Percentiles rank a stretch among this genome's conserved stretches.
phyloP scores from a whole-genome alignment of 2,329 filamentous ascomycete species.

The Apiospora kogelbergensis region DNA sequence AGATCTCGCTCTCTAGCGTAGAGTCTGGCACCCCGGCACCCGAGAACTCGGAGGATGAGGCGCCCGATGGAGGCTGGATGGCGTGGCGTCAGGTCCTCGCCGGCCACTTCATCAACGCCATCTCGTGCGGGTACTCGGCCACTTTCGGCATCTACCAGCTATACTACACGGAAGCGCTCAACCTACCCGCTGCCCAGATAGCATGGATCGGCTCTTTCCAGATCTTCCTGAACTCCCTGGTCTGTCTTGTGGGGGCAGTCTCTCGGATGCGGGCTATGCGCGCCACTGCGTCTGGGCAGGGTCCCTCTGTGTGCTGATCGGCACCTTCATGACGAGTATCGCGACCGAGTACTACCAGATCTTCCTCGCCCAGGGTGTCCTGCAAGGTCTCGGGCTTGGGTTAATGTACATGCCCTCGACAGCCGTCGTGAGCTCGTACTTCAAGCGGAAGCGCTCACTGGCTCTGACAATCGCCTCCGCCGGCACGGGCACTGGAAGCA shows the following conservation, averaged over 20 bases:
- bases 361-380: conserved; percentile 47
- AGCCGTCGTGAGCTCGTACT: conserved; percentile 58
- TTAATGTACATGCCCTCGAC: conserved; percentile 55
- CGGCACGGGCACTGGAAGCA: conserved; percentile 61
- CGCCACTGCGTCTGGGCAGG: conserved; percentile 28
- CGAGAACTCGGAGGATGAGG: conserved; percentile 10
- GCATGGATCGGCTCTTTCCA: conserved; percentile 44
- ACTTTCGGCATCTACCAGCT: conserved; percentile 51
- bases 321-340: conserved; percentile 38
- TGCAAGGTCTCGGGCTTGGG: conserved; percentile 47
- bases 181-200: conserved; percentile 35
- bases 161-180: conserved; percentile 37
- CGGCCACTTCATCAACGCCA: conserved; percentile 45
- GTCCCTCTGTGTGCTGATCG: conserved; percentile 38
- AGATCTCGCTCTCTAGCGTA: not conserved
- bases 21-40: not conserved
- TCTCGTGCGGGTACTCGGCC: conserved; percentile 51
- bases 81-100: conserved; percentile 53
- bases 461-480: conserved; percentile 60
- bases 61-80: conserved; percentile 44
- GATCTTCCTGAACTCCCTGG: conserved; percentile 34
- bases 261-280: conserved; percentile 34
- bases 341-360: conserved; percentile 39
- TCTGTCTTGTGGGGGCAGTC: conserved; percentile 31
- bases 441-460: conserved; percentile 53